Evolutionary conservation across 2,329 filamentous ascomycete species (phyloP), one percentile per base, ranked within the genome.

Genomic region (Cadophora sp.): DNA sequence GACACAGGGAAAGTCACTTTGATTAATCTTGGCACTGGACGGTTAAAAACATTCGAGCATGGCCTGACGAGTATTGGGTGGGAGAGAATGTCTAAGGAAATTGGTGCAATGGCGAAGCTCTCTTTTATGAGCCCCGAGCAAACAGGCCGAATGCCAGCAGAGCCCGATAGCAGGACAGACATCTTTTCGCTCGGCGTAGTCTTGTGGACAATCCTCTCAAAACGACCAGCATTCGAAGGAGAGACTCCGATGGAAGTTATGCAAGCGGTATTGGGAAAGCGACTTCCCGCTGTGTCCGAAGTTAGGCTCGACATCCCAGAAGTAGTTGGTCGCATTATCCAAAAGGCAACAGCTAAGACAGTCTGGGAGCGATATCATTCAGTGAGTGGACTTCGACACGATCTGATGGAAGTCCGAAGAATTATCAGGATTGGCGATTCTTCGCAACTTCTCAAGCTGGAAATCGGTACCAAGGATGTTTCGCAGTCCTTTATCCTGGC

Each of bases 121-220:
- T 88, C 94, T 61, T 97, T 93, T 76, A 96, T 97, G 76, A 95
- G 94, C 56, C 94, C 95, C 0, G 95, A 98, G 77, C 95, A 97
- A 81, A 97, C 95, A 1, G 95, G 95, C 14, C 89, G 95, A 22
- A 91, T 97, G 85, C 92, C 94, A 2, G 93, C 92, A 3, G 94
- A 97, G 78, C 95, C 95, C 0, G 94, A 97, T 79, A 92, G 87
- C 50, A 88, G 95, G 50, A 97, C 95, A 18, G 95, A 98, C 78
- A 96, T 97, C 41, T 97, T 97, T 80, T 94, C 93, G 0, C 82
- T 97, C 0, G 95, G 95, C 3, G 89, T 97, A 47, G 79, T 97
- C 1, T 94, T 97, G 77, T 97, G 93, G 91, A 92, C 87, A 9
- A 86, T 96, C 74, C 82, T 97, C 55, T 92, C 92, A 1, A 92